Conservation (phyloP, 257 asterid species). For the Solanum acaule region DNA sequence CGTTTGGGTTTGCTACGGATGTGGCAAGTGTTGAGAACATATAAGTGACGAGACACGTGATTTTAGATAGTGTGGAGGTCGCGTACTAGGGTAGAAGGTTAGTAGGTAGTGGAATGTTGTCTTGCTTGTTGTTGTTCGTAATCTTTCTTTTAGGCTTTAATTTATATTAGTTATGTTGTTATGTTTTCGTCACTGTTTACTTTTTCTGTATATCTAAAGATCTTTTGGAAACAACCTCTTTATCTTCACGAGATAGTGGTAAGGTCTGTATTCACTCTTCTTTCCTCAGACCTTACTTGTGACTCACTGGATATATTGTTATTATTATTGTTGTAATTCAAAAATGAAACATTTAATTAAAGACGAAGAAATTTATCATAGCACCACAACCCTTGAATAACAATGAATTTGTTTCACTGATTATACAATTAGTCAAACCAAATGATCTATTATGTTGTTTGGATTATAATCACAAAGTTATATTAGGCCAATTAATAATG, state of each 20-base stretch:
- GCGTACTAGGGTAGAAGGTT: neutral
- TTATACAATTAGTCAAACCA: too few relatives aligned
- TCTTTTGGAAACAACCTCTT: neutral
- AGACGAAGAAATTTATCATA: too few relatives aligned
- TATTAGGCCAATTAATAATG: neutral
- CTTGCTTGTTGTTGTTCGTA: too few relatives aligned
- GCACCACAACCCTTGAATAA: fast-evolving
- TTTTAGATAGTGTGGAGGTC: too few relatives aligned
- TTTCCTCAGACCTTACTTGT: too few relatives aligned
- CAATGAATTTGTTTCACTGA: neutral
- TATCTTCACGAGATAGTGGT: neutral
- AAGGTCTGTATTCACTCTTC: too few relatives aligned
- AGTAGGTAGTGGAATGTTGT: neutral
- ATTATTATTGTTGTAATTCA: too few relatives aligned
- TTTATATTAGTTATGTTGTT: neutral
- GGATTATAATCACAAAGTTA: neutral
- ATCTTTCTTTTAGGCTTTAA: neutral
- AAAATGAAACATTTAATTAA: fast-evolving
- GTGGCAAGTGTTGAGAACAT: neutral
- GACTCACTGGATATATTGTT: neutral
- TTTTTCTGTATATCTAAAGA: neutral
- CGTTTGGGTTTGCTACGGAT: neutral
- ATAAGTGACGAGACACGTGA: neutral
- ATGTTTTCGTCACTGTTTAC: neutral
- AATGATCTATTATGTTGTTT: neutral